Evolutionary conservation across 139 green algal genomes (phyloP).

Genomic region (Tetradesmus obliquus): DNA sequence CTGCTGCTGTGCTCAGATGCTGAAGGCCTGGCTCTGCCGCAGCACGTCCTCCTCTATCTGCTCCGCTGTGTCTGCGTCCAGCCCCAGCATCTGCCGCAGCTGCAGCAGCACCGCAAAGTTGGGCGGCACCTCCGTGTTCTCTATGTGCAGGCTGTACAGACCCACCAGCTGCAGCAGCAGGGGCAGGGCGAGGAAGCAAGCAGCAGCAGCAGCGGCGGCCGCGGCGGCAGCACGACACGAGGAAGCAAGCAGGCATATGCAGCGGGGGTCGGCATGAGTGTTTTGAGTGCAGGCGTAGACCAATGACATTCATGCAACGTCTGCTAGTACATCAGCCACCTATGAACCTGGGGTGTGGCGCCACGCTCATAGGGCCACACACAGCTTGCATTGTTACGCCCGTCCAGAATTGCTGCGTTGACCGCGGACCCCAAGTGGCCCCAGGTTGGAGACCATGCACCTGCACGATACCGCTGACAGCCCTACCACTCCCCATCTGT

Average conservation of each 20-base stretch:
- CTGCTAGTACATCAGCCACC: too few relatives aligned
- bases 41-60: constrained; percentile 69
- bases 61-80: constrained; percentile 66
- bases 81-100: constrained; percentile 65
- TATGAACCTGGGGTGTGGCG: too few relatives aligned
- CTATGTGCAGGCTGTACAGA: constrained; percentile 79
- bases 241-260: not conserved
- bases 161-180: constrained; percentile 45
- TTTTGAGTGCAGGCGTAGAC: not conserved
- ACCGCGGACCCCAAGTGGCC: too few relatives aligned
- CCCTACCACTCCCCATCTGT: too few relatives aligned
- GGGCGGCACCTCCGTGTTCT: constrained; percentile 72
- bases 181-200: not conserved
- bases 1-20: constrained; percentile 53
- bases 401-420: too few relatives aligned
- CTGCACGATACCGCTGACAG: too few relatives aligned
- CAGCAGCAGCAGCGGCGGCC: not conserved
- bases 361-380: too few relatives aligned
- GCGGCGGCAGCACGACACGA: not conserved
- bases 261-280: not conserved
- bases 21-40: constrained; percentile 57
- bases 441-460: too few relatives aligned
- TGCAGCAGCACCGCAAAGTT: constrained; percentile 82
- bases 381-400: too few relatives aligned
- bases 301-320: not conserved